Evolutionary conservation across 306 rosid species (phyloP), one percentile per base, ranked within the genome.

Genomic region (Argentina anserina): DNA sequence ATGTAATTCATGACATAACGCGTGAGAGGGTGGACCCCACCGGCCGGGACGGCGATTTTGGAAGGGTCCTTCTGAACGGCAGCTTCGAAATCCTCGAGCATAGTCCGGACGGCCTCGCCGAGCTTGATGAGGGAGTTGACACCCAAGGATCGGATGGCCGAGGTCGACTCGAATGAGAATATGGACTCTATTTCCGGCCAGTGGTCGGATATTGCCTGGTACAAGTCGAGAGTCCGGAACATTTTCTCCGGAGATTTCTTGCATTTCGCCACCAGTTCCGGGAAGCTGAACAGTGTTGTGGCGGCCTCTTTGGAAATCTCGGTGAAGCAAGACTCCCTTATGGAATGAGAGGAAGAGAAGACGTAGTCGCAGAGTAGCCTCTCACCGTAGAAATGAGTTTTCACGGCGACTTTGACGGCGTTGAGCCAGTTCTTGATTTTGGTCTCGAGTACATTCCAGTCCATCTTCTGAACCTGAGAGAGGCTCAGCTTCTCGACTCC

Each of bases 1-100:
- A 89, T 58, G 78, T 90, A 93, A 76, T 93, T 93, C 97, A 93
- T 87, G 3, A 85, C 98, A 79, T 93, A 93, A 39, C 98, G 98
- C 10, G 98, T 90, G n/a, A 93, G 88, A 0, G 97, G 98, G 78
- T 93, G 98, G 75, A 86, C 66, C 3, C 86, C 96, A 20, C 98
- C 97, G 17, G 89, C 83, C 0, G 92, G 94, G 2, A 90, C 86
- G 0, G 90, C 75, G n/a, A 39, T 72, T 71, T 84, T 89, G 3
- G 97, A 87, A 0, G 70, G 26, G 41, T 90, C 96, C 77, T 93
- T 93, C 65, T 82, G 90, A 26, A 93, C 88, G 37, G 90, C 92
- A 31, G 81, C 42, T 77, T 92, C 98, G 74, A 92, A 92, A 36
- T 90, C 86, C 3, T 78, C 11, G 9, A 92, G 55, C 84, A 86